These are phyloP conservation scores for Mycena chlorophos DNA, from an alignment of 768 basidiomycete species.

Conservation along the genomic window DNA sequence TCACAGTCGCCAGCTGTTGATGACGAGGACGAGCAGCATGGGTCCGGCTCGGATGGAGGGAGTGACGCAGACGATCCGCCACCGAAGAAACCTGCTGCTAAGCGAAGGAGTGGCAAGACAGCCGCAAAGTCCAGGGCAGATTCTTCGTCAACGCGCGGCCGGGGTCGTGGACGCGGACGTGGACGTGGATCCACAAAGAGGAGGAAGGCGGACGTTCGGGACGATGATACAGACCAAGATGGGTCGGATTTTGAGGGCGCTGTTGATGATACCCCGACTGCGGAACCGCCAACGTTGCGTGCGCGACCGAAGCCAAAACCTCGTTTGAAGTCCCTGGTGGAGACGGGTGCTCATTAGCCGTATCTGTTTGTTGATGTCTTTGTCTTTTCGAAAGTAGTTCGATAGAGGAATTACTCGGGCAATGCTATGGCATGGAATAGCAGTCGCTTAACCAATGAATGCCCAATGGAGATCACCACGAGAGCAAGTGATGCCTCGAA, in stretches of 20 bases:
- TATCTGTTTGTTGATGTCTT: neutral
- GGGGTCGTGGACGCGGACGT: neutral
- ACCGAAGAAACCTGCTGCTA: neutral
- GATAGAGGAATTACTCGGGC: too few species aligned
- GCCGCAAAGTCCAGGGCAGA: slow-evolving; percentile 7
- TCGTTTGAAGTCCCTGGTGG: neutral
- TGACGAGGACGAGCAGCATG: slow-evolving; percentile 9
- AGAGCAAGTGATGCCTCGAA: too few species aligned
- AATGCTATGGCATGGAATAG: too few species aligned
- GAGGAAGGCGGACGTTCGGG: slow-evolving; percentile 18
- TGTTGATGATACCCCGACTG: slow-evolving; percentile 25
- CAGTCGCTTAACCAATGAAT: too few species aligned
- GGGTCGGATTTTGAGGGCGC: slow-evolving; percentile 29
- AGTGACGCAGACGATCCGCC: slow-evolving; percentile 22
- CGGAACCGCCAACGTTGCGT: slow-evolving; percentile 36
- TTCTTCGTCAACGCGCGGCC: neutral
- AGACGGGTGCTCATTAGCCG: neutral
- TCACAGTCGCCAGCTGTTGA: slow-evolving; percentile 24
- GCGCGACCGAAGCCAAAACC: slow-evolving; percentile 39
- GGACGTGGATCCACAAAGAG: slow-evolving; percentile 16
- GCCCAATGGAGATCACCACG: too few species aligned
- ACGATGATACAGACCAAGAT: slow-evolving; percentile 24
- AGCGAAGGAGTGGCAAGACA: slow-evolving; percentile 13
- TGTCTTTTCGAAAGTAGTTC: slow-evolving; percentile 1
- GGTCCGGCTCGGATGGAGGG: slow-evolving; percentile 23